phyloP scores from a whole-genome alignment of 495 filamentous ascomycete genomes.

The Talaromyces ruber region DNA sequence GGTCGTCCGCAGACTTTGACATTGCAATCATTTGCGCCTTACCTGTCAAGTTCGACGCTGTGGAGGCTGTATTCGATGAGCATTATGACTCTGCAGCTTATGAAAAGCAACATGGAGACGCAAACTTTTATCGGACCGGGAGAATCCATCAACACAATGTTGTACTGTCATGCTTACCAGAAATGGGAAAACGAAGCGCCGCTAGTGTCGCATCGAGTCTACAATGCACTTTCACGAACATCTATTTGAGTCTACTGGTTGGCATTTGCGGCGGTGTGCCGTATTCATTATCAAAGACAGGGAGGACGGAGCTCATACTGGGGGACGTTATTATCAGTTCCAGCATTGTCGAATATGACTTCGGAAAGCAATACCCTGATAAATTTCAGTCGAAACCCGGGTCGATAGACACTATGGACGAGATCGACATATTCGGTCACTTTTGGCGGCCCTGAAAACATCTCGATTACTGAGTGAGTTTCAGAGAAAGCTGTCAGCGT shows the following conservation, averaged over 20 bases:
- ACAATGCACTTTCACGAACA: constrained; percentile 10
- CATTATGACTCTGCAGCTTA: constrained; percentile 5
- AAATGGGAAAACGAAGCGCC: constrained; percentile 15
- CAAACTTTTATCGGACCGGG: constrained; percentile 18
- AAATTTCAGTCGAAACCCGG: constrained; percentile 11
- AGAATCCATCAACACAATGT: constrained; percentile 17
- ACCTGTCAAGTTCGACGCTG: constrained; percentile 16
- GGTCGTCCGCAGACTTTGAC: constrained; percentile 12
- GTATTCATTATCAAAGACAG: background rate
- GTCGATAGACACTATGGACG: constrained; percentile 13
- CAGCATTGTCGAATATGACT: constrained; percentile 20
- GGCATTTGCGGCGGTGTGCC: constrained; percentile 17
- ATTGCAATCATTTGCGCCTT: constrained; percentile 24
- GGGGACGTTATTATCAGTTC: constrained; percentile 35
- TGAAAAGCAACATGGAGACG: constrained; percentile 13
- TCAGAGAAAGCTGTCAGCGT: background rate
- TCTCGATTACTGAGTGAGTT: constrained; percentile 7
- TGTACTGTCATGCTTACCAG: constrained; percentile 15
- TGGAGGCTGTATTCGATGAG: constrained; percentile 15
- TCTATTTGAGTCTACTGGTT: constrained; percentile 16
- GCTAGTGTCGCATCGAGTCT: constrained; percentile 12
- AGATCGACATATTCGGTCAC: constrained; percentile 15
- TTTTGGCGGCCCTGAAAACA: constrained; percentile 13
- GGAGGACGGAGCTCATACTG: constrained; percentile 14
- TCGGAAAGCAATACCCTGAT: constrained; percentile 19